Conservation (phyloP, 176 grass and related monocot species). For the Zoysia pacifica region DNA sequence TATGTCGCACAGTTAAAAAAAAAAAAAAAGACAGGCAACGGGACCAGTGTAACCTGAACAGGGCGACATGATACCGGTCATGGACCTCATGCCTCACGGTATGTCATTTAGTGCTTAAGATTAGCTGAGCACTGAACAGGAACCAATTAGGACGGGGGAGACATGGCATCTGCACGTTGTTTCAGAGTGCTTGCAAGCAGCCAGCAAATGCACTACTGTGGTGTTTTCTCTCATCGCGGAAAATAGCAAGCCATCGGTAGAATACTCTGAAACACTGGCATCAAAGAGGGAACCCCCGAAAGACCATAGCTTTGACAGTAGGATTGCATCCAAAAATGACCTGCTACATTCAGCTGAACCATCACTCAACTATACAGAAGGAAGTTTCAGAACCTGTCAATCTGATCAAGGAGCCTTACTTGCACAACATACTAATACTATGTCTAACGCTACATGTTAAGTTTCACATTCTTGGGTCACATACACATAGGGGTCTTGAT, state of each 20-base stretch:
- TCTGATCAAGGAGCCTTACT: background rate
- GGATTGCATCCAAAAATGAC: background rate
- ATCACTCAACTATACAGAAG: background rate
- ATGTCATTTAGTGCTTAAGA: background rate
- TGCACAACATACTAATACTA: background rate
- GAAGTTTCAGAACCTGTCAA: background rate
- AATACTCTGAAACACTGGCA: background rate
- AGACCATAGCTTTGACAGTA: background rate
- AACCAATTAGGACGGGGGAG: background rate
- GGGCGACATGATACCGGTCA: background rate
- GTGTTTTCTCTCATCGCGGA: background rate
- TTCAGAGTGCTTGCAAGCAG: slow-evolving; percentile 3
- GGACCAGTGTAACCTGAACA: background rate
- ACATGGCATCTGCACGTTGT: slow-evolving; percentile 1
- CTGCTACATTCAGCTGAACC: background rate
- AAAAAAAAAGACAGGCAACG: background rate
- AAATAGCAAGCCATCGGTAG: background rate
- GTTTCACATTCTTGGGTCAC: slow-evolving; percentile 27
- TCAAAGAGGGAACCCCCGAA: background rate
- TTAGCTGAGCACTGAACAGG: slow-evolving; percentile 10
- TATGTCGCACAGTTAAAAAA: background rate
- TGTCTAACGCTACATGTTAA: background rate
- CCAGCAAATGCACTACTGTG: background rate
- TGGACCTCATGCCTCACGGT: too few species aligned
- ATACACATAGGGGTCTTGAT: slow-evolving; percentile 48